phyloP scores from a whole-genome alignment of 2,329 filamentous ascomycete genomes.

The Aspergillus aculeatus region DNA sequence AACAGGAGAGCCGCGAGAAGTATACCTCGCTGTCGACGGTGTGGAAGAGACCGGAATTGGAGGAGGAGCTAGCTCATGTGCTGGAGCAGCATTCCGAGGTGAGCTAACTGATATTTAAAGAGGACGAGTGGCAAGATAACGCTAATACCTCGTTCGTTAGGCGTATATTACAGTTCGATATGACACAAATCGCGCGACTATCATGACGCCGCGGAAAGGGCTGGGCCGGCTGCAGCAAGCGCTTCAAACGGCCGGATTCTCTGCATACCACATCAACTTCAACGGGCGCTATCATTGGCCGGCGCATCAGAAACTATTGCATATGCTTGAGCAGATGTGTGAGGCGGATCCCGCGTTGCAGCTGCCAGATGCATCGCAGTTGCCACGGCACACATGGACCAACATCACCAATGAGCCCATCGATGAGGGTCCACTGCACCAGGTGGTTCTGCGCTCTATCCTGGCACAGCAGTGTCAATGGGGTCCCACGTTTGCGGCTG shows the following conservation, averaged over 20 bases:
- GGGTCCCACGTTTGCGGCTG: slow-evolving; percentile 12
- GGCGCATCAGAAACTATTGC: slow-evolving; percentile 9
- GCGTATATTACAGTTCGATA: slow-evolving; percentile 19
- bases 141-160: slow-evolving; percentile 4
- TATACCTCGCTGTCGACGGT: slow-evolving; percentile 18
- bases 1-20: slow-evolving; percentile 13
- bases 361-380: slow-evolving; percentile 11
- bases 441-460: slow-evolving; percentile 13
- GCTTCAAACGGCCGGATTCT: slow-evolving; percentile 13
- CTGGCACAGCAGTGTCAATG: slow-evolving; percentile 16
- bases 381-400: not conserved
- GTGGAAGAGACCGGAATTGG: slow-evolving; percentile 9
- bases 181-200: slow-evolving; percentile 16
- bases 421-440: slow-evolving; percentile 5
- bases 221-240: slow-evolving; percentile 8
- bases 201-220: slow-evolving; percentile 16
- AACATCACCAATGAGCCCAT: slow-evolving; percentile 7
- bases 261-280: slow-evolving; percentile 14
- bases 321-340: slow-evolving; percentile 12
- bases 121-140: too few relatives aligned
- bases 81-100: slow-evolving; percentile 11
- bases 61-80: not conserved
- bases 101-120: not conserved
- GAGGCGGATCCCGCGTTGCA: slow-evolving; percentile 7
- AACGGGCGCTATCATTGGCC: slow-evolving; percentile 23